These are phyloP conservation scores for Trichosporon sp. DNA, from an alignment of 1,284 basidiomycete species.

Conservation along the genomic window DNA sequence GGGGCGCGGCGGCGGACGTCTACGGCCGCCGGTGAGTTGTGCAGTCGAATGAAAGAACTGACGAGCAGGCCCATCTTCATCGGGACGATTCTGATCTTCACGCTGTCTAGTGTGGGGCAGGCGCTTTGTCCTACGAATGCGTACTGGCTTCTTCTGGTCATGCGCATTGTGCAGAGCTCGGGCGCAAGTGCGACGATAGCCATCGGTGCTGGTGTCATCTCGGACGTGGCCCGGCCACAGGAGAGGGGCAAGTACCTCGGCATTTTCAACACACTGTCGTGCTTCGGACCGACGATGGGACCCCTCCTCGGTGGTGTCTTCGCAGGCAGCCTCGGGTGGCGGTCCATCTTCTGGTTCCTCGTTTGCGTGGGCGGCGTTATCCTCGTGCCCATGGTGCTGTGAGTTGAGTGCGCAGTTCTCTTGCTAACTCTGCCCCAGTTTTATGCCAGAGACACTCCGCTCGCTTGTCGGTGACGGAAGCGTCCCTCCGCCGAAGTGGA, in stretches of 20 bases:
- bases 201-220: slow-evolving; percentile 47
- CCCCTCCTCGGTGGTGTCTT: slow-evolving; percentile 45
- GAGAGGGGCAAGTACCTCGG: slow-evolving; percentile 49
- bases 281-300: slow-evolving; percentile 46
- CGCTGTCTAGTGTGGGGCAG: slow-evolving; percentile 42
- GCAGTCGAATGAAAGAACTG: too few relatives aligned
- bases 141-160: slow-evolving; percentile 48
- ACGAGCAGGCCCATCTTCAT: slow-evolving; percentile 44
- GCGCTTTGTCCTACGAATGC: slow-evolving; percentile 47
- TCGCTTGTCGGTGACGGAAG: slow-evolving; percentile 47
- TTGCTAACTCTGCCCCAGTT: slow-evolving; percentile 25
- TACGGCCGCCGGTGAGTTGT: slow-evolving; percentile 36
- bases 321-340: slow-evolving; percentile 21
- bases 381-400: slow-evolving; percentile 35
- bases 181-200: slow-evolving; percentile 49
- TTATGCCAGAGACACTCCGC: slow-evolving; percentile 50
- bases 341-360: slow-evolving; percentile 38
- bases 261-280: slow-evolving; percentile 40
- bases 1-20: slow-evolving; percentile 43
- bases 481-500: slow-evolving; percentile 39
- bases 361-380: slow-evolving; percentile 32
- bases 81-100: slow-evolving; percentile 41
- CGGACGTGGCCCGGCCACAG: slow-evolving; percentile 46
- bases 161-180: slow-evolving; percentile 46
- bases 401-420: neutral